Base-by-base conservation (phyloP, 148 eudicot species). In the Fagopyrum esculentum region DNA sequence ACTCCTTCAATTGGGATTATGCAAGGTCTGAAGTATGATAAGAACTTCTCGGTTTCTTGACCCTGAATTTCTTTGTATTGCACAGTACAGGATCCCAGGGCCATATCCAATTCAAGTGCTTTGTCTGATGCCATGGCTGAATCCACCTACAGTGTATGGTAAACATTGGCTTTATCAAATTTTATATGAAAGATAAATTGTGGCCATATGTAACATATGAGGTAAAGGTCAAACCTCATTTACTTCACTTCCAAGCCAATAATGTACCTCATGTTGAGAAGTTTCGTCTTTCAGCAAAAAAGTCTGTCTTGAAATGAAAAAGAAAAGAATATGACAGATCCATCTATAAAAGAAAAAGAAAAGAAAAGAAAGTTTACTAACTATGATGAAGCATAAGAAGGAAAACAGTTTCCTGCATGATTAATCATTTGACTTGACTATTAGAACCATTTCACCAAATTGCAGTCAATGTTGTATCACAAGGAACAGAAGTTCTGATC, bases 61-160 rank as follows among this genome's bases (percentile, higher is more conserved):
- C 97, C 97, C 82, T 91, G 97, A 55, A 86, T 77, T 84, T 91
- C 97, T 61, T 84, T 84, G 80, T 87, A 91, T 80, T 91, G 97
- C 79, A 91, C 97, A 60, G 89, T 81, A 54, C 88, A 84, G 52
- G 90, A 86, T 26, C 93, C 93, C 50, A 91, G 76, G 26, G 90
- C 85, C 49, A 86, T 80, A 82, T 91, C 97, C 80, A 91, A 75
- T 78, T 91, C 97, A 77, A 91, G 83, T 29, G 93, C 83, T 81
- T 89, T 91, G 48, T 83, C 82, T 44, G 89, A 84, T 51, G 81
- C 89, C 60, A 80, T 26, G 66, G 81, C 81, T 30, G 87, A 85
- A 78, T 89, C 93, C 56, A 82, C 88, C 93, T 89, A 78, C 51
- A 69, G 44, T 70, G 51, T 69, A 45, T 6, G 47, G 51, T 45